phyloP scores from a whole-genome alignment of 75 land plant genomes.

The Sequoia sempervirens region DNA sequence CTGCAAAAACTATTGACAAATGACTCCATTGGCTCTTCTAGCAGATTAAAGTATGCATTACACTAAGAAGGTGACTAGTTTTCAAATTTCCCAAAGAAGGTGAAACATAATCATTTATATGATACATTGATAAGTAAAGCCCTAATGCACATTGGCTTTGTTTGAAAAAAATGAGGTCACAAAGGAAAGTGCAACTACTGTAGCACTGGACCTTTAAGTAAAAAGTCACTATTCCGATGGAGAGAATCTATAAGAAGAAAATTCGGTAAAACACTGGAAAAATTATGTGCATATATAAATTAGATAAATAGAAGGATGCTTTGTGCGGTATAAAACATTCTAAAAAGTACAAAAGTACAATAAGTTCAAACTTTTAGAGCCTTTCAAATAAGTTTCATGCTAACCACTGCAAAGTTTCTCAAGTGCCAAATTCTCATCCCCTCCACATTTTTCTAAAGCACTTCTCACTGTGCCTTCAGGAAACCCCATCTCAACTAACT shows the following conservation, averaged over 20 bases:
- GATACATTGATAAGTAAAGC: background rate
- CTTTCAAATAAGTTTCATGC: background rate
- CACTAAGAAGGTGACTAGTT: background rate
- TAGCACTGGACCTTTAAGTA: background rate
- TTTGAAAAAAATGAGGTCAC: background rate
- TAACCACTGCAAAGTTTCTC: constrained; percentile 72
- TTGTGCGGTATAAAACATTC: background rate
- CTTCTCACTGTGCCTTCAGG: constrained; percentile 57
- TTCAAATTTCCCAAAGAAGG: background rate
- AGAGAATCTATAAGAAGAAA: background rate
- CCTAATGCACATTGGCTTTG: background rate
- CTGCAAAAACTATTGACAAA: background rate
- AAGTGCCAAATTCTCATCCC: constrained; percentile 86
- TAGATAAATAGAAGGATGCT: background rate
- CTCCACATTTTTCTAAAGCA: constrained; percentile 58
- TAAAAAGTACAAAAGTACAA: background rate
- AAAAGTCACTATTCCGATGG: background rate
- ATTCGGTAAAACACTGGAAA: background rate
- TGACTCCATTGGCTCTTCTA: background rate
- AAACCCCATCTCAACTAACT: constrained; percentile 88
- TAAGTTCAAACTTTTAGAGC: background rate
- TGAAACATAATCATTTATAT: background rate
- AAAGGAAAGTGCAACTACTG: background rate
- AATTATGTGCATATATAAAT: background rate
- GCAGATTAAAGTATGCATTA: background rate